A percentile compares a stretch with the other conserved stretches of the same genome.
Conservation (phyloP, 441 rosid species). For the Erysimum pusillum region DNA sequence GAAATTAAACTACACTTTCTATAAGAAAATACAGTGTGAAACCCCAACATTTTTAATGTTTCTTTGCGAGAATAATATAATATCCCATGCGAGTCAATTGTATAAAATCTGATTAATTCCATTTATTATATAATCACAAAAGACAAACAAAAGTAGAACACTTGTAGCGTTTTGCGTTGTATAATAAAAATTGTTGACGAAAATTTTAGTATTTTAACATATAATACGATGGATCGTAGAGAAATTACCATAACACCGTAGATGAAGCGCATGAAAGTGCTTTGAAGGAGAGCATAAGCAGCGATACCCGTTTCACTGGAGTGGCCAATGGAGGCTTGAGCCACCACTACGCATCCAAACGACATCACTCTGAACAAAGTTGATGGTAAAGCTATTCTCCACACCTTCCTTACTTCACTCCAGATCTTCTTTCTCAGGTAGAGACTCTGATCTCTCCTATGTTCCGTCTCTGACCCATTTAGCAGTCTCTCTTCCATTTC, state of each 20-base stretch:
- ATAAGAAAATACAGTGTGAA: not conserved
- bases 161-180: not conserved
- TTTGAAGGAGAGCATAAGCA: slow-evolving; percentile 53
- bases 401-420: slow-evolving; percentile 58
- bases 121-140: not conserved
- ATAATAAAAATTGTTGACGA: not conserved
- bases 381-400: slow-evolving; percentile 56
- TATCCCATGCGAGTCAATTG: not conserved
- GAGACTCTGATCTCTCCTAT: slow-evolving; percentile 42
- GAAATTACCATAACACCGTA: slow-evolving; percentile 45
- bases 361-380: slow-evolving; percentile 48
- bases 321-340: slow-evolving; percentile 56
- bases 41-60: not conserved
- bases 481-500: slow-evolving; percentile 56
- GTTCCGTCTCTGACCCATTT: slow-evolving; percentile 50
- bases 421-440: slow-evolving; percentile 49
- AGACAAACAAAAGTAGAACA: not conserved
- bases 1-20: not conserved
- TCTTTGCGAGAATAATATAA: not conserved
- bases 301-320: slow-evolving; percentile 46
- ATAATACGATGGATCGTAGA: not conserved
- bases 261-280: slow-evolving; percentile 50
- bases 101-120: not conserved
- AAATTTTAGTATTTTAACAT: not conserved
- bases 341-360: slow-evolving; percentile 51